Conservation (phyloP, 106 monocot genomes). For the Allium cepa region DNA sequence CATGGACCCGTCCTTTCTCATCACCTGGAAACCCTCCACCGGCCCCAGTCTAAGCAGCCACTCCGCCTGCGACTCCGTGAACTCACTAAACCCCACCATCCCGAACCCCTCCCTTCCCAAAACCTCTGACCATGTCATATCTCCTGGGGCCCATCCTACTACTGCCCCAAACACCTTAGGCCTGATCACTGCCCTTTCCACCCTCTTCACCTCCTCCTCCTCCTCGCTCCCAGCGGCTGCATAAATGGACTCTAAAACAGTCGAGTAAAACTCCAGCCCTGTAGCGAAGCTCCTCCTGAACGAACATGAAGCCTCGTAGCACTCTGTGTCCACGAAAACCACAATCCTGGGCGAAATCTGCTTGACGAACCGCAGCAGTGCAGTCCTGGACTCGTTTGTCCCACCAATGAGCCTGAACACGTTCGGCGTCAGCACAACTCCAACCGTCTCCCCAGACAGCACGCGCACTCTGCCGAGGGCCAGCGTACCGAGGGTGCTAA, state of each 20-base stretch:
- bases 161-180: constrained; percentile 32
- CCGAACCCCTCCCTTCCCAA: constrained; percentile 29
- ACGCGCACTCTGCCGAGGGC: constrained; percentile 27
- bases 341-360: constrained; percentile 25
- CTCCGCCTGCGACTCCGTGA: constrained; percentile 65
- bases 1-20: constrained; percentile 31
- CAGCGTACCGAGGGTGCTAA: constrained; percentile 20
- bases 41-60: constrained; percentile 44
- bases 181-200: constrained; percentile 40
- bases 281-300: constrained; percentile 28
- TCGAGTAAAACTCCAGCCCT: constrained; percentile 42
- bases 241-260: constrained; percentile 28
- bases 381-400: constrained; percentile 15
- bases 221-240: constrained; percentile 22
- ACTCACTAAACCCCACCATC: constrained; percentile 41
- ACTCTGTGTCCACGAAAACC: constrained; percentile 43
- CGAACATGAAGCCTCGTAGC: constrained; percentile 2
- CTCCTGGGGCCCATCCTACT: constrained; percentile 9
- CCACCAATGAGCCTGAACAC: constrained; percentile 26
- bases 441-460: constrained; percentile 32
- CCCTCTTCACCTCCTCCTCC: constrained; percentile 32
- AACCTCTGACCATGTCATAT: constrained; percentile 26
- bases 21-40: constrained; percentile 56
- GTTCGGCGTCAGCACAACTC: constrained; percentile 36
- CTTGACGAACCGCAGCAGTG: constrained; percentile 38